phyloP scores from a whole-genome alignment of 768 basidiomycete species.

The Trametes coccinea region DNA sequence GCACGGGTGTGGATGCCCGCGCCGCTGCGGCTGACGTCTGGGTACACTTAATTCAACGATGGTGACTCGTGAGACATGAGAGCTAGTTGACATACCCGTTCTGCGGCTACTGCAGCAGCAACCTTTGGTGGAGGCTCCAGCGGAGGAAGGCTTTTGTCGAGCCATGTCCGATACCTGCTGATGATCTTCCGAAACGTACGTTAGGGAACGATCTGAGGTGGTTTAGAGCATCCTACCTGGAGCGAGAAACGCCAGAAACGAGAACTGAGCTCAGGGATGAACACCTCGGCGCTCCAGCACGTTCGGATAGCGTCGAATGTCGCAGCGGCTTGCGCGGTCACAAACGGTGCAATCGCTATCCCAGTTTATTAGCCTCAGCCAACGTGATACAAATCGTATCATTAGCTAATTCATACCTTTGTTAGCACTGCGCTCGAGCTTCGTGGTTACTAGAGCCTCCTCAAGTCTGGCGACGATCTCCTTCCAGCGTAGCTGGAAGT shows the following conservation, averaged over 20 bases:
- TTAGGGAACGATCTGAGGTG: not conserved
- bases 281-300: conserved; percentile 89
- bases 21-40: conserved; percentile 28
- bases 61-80: not conserved
- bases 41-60: not conserved
- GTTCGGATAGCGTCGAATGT: conserved; percentile 71
- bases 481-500: conserved; percentile 97
- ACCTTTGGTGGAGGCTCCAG: conserved; percentile 41
- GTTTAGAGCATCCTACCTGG: conserved; percentile 56
- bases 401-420: conserved; percentile 39
- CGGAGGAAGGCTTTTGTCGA: conserved; percentile 55
- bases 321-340: conserved; percentile 63
- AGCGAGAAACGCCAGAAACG: conserved; percentile 91
- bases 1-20: conserved; percentile 56
- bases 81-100: conserved; percentile 32
- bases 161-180: conserved; percentile 77
- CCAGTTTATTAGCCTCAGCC: not conserved
- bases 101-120: conserved; percentile 35
- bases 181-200: conserved; percentile 54
- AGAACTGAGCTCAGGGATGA: conserved; percentile 76
- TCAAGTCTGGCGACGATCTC: conserved; percentile 84
- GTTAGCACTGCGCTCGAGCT: conserved; percentile 42
- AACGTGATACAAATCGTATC: not conserved
- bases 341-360: conserved; percentile 40
- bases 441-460: conserved; percentile 50